A percentile compares a stretch with the other conserved stretches of the same genome.
phyloP scores from a whole-genome alignment of 495 filamentous ascomycete species.

The Talaromyces liani region DNA sequence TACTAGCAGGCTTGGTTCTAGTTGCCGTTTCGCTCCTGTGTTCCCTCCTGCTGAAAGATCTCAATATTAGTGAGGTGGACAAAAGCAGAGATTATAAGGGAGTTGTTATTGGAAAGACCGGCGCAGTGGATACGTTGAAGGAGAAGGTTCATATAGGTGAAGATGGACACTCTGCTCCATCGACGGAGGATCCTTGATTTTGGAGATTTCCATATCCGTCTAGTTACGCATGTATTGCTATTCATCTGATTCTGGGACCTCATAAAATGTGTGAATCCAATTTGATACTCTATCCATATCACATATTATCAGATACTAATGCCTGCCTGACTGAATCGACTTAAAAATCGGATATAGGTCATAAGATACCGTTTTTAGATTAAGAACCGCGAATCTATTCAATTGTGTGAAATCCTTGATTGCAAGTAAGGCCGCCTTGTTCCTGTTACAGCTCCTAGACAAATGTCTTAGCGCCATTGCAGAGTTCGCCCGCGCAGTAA shows the following conservation, averaged over 20 bases:
- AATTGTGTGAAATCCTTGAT: too few species aligned
- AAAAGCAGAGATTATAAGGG: slow-evolving; percentile 1
- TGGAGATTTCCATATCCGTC: background rate
- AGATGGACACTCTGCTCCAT: background rate
- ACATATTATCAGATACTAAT: background rate
- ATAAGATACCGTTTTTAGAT: too few species aligned
- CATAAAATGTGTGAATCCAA: background rate
- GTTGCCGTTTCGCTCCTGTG: background rate
- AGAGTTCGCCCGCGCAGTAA: too few species aligned
- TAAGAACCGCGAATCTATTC: too few species aligned
- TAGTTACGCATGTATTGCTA: background rate
- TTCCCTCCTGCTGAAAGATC: slow-evolving; percentile 1
- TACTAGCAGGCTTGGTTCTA: slow-evolving; percentile 3
- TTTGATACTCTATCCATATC: background rate
- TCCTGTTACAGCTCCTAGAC: too few species aligned
- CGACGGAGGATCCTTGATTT: background rate
- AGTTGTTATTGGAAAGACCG: slow-evolving; percentile 6
- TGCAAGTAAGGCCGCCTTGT: too few species aligned
- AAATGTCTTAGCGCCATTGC: too few species aligned
- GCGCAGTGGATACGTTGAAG: slow-evolving; percentile 2
- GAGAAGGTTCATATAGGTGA: background rate
- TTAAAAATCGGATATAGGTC: too few species aligned
- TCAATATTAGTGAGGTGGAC: slow-evolving; percentile 1
- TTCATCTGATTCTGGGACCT: background rate
- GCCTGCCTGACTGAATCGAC: too few species aligned